These are phyloP conservation scores for Acer yangbiense DNA, from an alignment of 345 rosid species.

Conservation along the genomic window DNA sequence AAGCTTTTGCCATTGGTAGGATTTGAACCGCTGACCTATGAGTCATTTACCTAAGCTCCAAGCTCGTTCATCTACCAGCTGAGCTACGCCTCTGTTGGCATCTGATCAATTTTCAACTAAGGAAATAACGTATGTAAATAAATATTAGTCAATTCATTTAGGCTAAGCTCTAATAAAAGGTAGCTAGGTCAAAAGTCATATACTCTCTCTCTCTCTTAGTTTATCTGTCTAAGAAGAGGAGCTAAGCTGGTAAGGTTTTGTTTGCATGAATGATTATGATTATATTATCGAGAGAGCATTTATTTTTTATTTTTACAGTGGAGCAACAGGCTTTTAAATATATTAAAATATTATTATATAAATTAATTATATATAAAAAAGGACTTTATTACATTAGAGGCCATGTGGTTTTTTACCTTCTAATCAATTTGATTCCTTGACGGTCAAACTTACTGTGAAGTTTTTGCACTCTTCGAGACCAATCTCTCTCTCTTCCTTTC, in stretches of 20 bases:
- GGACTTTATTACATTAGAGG: conserved; percentile 13
- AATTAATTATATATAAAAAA: conserved; percentile 2
- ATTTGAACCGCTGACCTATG: too few species aligned
- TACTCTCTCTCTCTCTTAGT: neutral
- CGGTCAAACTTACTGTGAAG: conserved; percentile 46
- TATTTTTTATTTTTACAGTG: conserved; percentile 32
- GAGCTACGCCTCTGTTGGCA: too few species aligned
- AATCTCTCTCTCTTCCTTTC: conserved; percentile 16
- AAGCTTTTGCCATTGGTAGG: too few species aligned
- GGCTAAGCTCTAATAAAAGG: conserved; percentile 24
- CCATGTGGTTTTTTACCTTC: conserved; percentile 53
- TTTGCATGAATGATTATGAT: conserved; percentile 41
- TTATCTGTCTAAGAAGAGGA: conserved; percentile 22
- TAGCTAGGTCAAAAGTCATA: conserved; percentile 35
- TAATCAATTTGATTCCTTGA: conserved; percentile 43
- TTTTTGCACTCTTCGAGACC: conserved; percentile 42
- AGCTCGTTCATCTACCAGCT: too few species aligned
- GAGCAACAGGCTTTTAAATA: conserved; percentile 22
- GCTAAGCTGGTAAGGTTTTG: conserved; percentile 13
- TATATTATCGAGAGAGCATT: conserved; percentile 44
- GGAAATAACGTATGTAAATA: neutral
- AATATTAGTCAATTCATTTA: neutral
- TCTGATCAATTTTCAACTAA: too few species aligned
- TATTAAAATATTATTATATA: neutral
- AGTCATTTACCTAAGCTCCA: too few species aligned